Evolutionary conservation across 176 grass and related monocot genomes (phyloP), one percentile per base, ranked within the genome.

Genomic region (maize (Zea mays)): DNA sequence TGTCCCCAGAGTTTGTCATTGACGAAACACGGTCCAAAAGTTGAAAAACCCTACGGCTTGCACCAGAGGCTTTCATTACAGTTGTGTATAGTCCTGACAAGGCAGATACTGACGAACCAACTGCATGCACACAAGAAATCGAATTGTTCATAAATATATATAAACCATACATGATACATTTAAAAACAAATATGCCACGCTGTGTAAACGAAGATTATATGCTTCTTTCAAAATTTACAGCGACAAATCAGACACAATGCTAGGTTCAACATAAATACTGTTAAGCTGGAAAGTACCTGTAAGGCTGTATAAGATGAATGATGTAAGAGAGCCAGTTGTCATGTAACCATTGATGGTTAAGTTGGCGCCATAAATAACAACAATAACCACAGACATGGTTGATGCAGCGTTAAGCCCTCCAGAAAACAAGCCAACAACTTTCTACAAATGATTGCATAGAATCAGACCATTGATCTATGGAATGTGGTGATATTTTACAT

Each of bases 71-170:
- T 90, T 99, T 99, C 96, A 99, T 99, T 71, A 90, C 71, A 65
- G 96, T 99, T 81, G 92, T 93, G 69, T 95, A 95, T 87, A 99
- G 85, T 73, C 96, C 92, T 71, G 96, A 99, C 80, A 99, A 86
- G 12, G 85, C 47, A 40, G 92, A 99, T 14, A 99, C 85, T n/a
- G 96, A 92, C 5, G 89, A 90, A 66, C 96, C 92, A 89, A 93
- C 96, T 99, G 81, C 33, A 79, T 66, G 45, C 10, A 37, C 71
- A 71, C 69, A 72, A 81, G 56, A 57, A 36, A 59, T 67, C 37
- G 19, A 71, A 38, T 76, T 76, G 9, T 71, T 81, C 11, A 66
- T 44, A 80, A 52, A 67, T 16, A 65, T 77, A 8, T 60, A 55
- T 21, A 44, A 42, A 61, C 11, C 59, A 72, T 39, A 49, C 47